Conservation (phyloP, 192 early-diverging fungal genomes). For the Backusella morwellensis region DNA sequence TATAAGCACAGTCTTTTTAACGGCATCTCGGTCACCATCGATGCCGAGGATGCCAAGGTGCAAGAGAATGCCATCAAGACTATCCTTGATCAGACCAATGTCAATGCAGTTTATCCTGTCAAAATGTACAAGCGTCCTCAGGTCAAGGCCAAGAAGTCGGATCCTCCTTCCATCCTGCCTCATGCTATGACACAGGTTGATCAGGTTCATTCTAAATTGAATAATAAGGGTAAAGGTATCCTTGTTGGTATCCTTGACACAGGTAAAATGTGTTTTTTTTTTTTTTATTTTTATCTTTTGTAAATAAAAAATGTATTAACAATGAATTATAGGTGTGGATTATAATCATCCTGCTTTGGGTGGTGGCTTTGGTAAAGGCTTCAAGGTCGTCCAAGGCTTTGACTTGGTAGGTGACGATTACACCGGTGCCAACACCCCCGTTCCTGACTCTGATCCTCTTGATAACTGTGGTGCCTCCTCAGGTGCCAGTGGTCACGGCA, state of each 20-base stretch:
- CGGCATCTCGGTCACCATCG: constrained; percentile 21
- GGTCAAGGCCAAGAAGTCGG: background rate
- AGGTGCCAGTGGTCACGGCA: constrained; percentile 49
- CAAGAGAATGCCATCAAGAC: background rate
- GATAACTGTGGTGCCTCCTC: constrained; percentile 44
- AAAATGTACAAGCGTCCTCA: constrained; percentile 12
- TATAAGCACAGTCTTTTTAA: constrained; percentile 19
- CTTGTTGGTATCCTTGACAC: constrained; percentile 68
- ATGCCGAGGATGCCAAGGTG: background rate
- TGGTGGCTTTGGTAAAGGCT: constrained; percentile 60
- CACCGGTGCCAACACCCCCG: constrained; percentile 11
- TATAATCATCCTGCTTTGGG: constrained; percentile 67
- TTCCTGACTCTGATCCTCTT: constrained; percentile 44
- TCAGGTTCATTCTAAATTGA: constrained; percentile 47
- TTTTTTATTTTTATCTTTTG: background rate
- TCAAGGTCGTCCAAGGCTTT: constrained; percentile 55
- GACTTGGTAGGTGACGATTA: constrained; percentile 65
- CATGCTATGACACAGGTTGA: constrained; percentile 59
- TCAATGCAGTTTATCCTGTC: constrained; percentile 24
- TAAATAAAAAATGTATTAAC: background rate
- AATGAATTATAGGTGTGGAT: constrained; percentile 40
- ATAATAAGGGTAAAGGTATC: constrained; percentile 60
- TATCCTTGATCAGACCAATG: constrained; percentile 5
- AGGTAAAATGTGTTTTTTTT: constrained; percentile 32
- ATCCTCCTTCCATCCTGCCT: constrained; percentile 13